phyloP scores from a whole-genome alignment of 2,329 filamentous ascomycete genomes.

The Epichloe typhina region DNA sequence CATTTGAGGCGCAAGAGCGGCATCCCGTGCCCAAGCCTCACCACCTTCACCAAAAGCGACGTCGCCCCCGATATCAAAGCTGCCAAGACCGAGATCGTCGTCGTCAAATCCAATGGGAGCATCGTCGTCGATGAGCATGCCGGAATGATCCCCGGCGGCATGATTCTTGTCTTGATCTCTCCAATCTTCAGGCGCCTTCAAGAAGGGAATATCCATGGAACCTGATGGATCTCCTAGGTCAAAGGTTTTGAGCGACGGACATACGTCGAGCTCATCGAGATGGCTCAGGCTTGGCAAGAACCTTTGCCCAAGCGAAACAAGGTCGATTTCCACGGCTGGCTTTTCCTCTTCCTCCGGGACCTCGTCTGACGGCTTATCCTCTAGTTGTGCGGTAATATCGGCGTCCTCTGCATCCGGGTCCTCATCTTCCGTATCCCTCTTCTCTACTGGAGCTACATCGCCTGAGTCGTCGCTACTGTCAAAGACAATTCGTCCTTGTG shows the following conservation, averaged over 20 bases:
- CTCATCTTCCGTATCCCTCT: conserved; percentile 26
- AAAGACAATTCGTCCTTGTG: conserved; percentile 85
- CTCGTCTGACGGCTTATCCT: conserved; percentile 30
- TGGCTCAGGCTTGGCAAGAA: conserved; percentile 74
- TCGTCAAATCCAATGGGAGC: conserved; percentile 61
- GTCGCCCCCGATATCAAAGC: conserved; percentile 57
- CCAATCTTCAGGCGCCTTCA: conserved; percentile 83
- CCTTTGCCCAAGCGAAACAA: conserved; percentile 56
- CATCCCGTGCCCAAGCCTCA: conserved; percentile 87
- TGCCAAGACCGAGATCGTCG: conserved; percentile 60
- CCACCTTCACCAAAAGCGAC: conserved; percentile 90
- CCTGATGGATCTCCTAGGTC: conserved; percentile 78
- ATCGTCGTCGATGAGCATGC: conserved; percentile 76
- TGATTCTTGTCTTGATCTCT: conserved; percentile 54
- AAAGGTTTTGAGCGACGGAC: conserved; percentile 87
- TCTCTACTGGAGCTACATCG: conserved; percentile 28
- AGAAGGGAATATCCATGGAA: conserved; percentile 78
- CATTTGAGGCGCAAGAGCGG: conserved; percentile 74
- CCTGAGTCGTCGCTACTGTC: conserved; percentile 86
- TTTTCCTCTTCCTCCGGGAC: conserved; percentile 38
- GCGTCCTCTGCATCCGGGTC: conserved; percentile 20
- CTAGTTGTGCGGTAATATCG: conserved; percentile 20
- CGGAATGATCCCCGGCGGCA: conserved; percentile 53
- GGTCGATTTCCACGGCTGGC: conserved; percentile 56
- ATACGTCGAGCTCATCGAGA: conserved; percentile 81